Percentiles rank a stretch among this genome's conserved stretches.
Evolutionary conservation across 805 yeast species (phyloP).

Genomic region (Metschnikowia corniflorae): DNA sequence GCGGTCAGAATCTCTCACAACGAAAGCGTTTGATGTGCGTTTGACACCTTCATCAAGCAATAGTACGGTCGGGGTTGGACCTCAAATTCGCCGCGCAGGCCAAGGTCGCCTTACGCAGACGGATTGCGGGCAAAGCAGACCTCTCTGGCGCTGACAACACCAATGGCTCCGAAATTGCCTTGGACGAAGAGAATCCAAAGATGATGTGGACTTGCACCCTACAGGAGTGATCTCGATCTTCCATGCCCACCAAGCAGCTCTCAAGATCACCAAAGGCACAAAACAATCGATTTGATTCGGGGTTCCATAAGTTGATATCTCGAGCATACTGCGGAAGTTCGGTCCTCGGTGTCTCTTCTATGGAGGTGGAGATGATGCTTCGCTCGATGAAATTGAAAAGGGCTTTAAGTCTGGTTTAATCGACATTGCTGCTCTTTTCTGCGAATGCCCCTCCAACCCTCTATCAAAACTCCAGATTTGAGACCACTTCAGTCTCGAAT

Average conservation of each 20-base stretch:
- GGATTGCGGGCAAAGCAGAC: conserved; percentile 68
- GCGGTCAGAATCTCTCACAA: conserved; percentile 20
- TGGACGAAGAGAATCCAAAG: conserved; percentile 35
- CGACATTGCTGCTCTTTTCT: conserved; percentile 70
- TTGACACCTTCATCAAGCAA: conserved; percentile 72
- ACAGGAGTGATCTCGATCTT: conserved; percentile 93
- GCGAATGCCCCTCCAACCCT: conserved; percentile 97
- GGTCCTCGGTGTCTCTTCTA: conserved; percentile 88
- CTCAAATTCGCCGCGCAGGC: conserved; percentile 73
- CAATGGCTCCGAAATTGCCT: conserved; percentile 16
- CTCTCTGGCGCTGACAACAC: conserved; percentile 31
- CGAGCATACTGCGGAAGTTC: conserved; percentile 79
- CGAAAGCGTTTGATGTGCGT: conserved; percentile 47
- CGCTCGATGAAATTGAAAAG: conserved; percentile 61
- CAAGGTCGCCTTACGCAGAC: conserved; percentile 62
- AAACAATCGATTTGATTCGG: conserved; percentile 88
- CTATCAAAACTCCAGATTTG: conserved; percentile 81
- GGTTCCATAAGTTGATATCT: conserved; percentile 91
- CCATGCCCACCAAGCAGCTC: conserved; percentile 64
- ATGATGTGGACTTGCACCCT: conserved; percentile 80
- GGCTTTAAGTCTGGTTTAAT: conserved; percentile 52
- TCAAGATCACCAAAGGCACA: conserved; percentile 22
- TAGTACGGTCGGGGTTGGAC: conserved; percentile 86
- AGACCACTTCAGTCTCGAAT: too few species aligned
- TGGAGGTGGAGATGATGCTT: conserved; percentile 75